A percentile compares a stretch with the other conserved stretches of the same genome.
Evolutionary conservation across 2,329 filamentous ascomycete genomes (phyloP).

Genomic region (Microdochium nivale): DNA sequence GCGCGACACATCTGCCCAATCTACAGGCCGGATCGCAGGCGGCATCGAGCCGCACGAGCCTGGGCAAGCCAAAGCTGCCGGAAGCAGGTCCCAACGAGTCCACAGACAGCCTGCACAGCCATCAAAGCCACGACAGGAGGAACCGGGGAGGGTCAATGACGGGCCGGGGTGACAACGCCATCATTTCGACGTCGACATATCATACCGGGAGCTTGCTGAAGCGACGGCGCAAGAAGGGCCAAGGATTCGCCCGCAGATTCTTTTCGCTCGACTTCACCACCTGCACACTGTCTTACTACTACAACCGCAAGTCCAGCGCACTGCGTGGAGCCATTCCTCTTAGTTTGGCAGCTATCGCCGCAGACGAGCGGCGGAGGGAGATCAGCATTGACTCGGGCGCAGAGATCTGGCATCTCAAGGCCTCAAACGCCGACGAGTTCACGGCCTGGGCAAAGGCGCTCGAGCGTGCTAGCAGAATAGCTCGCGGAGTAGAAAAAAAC

Average conservation of each 20-base stretch:
- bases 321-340: constrained; percentile 87
- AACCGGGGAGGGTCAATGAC: constrained; percentile 40
- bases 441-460: constrained; percentile 78
- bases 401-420: constrained; percentile 91
- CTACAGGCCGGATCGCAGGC: constrained; percentile 31
- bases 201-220: constrained; percentile 84
- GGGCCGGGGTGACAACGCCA: constrained; percentile 40
- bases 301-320: constrained; percentile 86
- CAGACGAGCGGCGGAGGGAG: constrained; percentile 79
- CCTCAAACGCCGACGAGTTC: constrained; percentile 77
- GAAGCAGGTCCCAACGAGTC: constrained; percentile 36
- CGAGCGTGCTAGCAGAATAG: constrained; percentile 67
- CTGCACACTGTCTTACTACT: constrained; percentile 92
- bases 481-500: constrained; percentile 41
- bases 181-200: constrained; percentile 41
- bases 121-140: constrained; percentile 22
- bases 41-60: constrained; percentile 39
- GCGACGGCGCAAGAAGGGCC: constrained; percentile 83
- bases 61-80: constrained; percentile 39
- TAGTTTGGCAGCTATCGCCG: constrained; percentile 82
- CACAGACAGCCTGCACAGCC: constrained; percentile 52
- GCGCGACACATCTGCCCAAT: constrained; percentile 60
- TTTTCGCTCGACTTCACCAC: constrained; percentile 95
- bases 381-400: constrained; percentile 96
- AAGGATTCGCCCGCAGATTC: constrained; percentile 86